Evolutionary conservation across 2,329 filamentous ascomycete species (phyloP).

Genomic region (Didymella arachidicola): DNA sequence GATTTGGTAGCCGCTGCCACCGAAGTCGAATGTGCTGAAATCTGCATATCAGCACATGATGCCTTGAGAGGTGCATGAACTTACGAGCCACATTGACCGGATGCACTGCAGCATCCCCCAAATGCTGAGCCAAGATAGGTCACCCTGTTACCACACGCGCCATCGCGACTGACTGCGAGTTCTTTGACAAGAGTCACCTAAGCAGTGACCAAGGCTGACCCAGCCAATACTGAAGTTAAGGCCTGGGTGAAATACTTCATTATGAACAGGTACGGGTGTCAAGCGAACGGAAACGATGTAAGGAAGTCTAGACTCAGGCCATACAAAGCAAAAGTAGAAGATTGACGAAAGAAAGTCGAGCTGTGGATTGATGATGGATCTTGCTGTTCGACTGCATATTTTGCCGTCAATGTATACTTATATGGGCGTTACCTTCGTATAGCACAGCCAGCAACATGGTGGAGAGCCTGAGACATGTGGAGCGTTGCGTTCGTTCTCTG

Average conservation of each 20-base stretch:
- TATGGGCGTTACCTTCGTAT: neutral
- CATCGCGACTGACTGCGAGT: neutral
- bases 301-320: neutral
- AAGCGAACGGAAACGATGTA: neutral
- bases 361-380: neutral
- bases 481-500: neutral
- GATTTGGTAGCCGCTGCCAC: neutral
- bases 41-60: neutral
- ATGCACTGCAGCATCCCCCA: neutral
- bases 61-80: neutral
- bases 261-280: neutral
- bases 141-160: neutral
- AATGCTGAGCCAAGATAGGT: neutral
- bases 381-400: neutral
- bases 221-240: neutral
- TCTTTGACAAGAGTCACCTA: neutral
- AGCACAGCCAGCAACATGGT: neutral
- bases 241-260: neutral
- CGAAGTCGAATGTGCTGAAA: neutral
- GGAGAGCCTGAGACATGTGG: neutral
- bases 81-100: neutral
- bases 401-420: neutral
- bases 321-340: neutral
- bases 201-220: neutral
- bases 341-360: neutral